Evolutionary conservation across 768 basidiomycete species (phyloP).

Genomic region (Leccinum sublutescens): DNA sequence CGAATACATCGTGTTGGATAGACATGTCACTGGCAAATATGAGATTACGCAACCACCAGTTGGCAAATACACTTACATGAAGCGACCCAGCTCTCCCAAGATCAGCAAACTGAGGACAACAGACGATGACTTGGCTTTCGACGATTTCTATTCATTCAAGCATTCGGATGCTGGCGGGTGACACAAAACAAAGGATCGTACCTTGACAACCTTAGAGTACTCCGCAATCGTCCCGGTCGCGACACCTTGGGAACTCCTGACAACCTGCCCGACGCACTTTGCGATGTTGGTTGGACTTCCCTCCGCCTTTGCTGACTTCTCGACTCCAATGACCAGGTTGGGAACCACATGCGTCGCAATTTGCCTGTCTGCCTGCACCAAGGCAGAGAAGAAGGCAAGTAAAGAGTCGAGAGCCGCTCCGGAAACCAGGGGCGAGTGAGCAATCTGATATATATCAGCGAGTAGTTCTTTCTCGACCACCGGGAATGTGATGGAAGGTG

Average conservation of each 20-base stretch:
- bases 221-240: constrained; percentile 84
- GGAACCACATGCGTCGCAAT: constrained; percentile 82
- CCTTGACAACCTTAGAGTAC: constrained; percentile 81
- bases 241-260: constrained; percentile 63
- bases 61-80: constrained; percentile 51
- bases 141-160: constrained; percentile 37
- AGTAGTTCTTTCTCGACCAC: constrained; percentile 75
- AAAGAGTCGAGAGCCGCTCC: constrained; percentile 79
- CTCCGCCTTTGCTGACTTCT: constrained; percentile 61
- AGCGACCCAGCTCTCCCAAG: constrained; percentile 90
- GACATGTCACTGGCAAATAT: constrained; percentile 73
- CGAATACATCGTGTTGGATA: constrained; percentile 73
- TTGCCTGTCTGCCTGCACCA: constrained; percentile 80
- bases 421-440: constrained; percentile 77
- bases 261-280: constrained; percentile 81
- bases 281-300: constrained; percentile 69
- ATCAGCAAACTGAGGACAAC: constrained; percentile 84
- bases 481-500: constrained; percentile 68
- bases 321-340: constrained; percentile 61
- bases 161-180: not conserved
- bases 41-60: not conserved
- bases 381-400: constrained; percentile 74
- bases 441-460: constrained; percentile 60
- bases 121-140: constrained; percentile 63
- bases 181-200: constrained; percentile 24